Base-by-base conservation (phyloP, 2,329 filamentous ascomycete species). In the Mycosphaerella sp. region DNA sequence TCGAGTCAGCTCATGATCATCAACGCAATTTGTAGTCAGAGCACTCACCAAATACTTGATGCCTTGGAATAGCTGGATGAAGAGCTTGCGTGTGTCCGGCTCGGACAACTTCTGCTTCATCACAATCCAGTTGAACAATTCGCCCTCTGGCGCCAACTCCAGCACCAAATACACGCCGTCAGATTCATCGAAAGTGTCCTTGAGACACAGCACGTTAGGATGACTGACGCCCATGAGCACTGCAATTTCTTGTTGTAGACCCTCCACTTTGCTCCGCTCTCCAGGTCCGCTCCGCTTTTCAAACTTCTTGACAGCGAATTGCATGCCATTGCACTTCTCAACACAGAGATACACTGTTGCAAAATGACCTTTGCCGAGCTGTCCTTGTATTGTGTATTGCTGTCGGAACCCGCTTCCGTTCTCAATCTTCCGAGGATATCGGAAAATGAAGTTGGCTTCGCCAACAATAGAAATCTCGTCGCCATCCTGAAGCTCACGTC, bases 191-290 rank as follows among this genome's bases (percentile, higher is more conserved):
- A 95, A 98, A 0, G 89, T 95, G 59, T 95, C 90, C 69, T 95
- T 96, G 49, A 98, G 75, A 66, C 90, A 96, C 12, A 98, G 76
- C 47, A 98, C 79, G 59, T 94, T 93, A 3, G 89, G 87, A 68
- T 98, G 93, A 66, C 87, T 95, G 55, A 98, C 89, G n/a, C 89
- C 83, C 89, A 95, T 97, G 54, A 98, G 73, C 13, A 98, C 88
- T 17, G 88, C 91, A 66, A 98, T 95, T 68, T 98, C 94, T 68
- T 97, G 90, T 66, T 96, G 89, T 41, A 97, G 71, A 2, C 88
- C 85, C 53, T 95, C 89, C 5, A 85, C 83, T 69, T 90, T 91
- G 14, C 87, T 86, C 57, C 81, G 82, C 59, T 96, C 89, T 36
- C 90, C 89, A 53, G 84, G 79, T n/a, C 86, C 87, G 2, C 84